Percentiles rank a stretch among this genome's conserved stretches.
Evolutionary conservation across 2,329 filamentous ascomycete species (phyloP).

Genomic region (Fusarium verticillioides): DNA sequence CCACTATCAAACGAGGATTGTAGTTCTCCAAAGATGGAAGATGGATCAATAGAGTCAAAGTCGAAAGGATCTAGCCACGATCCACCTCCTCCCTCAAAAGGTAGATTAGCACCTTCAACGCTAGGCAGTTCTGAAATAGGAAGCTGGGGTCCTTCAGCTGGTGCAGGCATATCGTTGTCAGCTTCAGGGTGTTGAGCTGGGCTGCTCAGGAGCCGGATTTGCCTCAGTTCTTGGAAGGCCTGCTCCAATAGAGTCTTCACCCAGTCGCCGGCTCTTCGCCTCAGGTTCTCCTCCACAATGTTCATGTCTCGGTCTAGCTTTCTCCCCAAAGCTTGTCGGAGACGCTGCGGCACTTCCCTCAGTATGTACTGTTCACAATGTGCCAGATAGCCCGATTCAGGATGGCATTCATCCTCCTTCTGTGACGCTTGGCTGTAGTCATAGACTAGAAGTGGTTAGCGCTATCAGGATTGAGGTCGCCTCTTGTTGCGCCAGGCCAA

Average conservation of each 20-base stretch:
- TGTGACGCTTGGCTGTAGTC: background rate
- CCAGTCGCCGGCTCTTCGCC: background rate
- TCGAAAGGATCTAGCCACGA: background rate
- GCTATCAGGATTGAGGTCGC: too few species aligned
- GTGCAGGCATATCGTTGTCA: accelerated
- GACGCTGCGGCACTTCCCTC: background rate
- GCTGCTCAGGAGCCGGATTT: background rate
- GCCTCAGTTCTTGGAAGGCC: background rate
- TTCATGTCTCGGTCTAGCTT: background rate
- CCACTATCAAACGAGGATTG: background rate
- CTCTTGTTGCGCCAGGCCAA: background rate
- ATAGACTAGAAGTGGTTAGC: background rate
- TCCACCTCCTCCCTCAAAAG: background rate
- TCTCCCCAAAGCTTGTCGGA: background rate
- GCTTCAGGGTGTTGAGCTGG: accelerated
- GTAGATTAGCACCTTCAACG: background rate
- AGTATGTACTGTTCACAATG: background rate
- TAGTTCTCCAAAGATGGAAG: background rate
- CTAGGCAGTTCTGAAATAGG: background rate
- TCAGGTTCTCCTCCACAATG: background rate
- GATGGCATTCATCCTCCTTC: background rate
- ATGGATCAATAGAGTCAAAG: background rate
- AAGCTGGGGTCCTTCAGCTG: background rate
- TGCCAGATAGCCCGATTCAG: background rate
- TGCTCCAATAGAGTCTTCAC: background rate